A percentile compares a stretch with the other conserved stretches of the same genome.
phyloP scores from a whole-genome alignment of 176 grass and related monocot genomes.

The Themeda triandra region DNA sequence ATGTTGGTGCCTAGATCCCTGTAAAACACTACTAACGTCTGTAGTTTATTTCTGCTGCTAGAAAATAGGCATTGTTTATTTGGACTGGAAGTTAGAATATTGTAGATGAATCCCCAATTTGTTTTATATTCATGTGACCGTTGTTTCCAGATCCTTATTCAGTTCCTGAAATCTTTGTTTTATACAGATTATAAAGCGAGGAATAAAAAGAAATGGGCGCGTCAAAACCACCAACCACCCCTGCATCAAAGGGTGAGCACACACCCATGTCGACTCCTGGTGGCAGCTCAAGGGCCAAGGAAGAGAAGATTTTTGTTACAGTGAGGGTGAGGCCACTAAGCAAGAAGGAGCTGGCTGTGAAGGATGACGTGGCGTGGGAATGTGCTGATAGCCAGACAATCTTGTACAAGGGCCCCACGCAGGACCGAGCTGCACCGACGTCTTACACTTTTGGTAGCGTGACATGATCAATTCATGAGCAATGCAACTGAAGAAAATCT shows the following conservation, averaged over 20 bases:
- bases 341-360: slow-evolving; percentile 62
- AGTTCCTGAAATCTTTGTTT: slow-evolving; percentile 3
- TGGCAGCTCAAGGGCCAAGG: slow-evolving; percentile 65
- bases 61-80: background rate
- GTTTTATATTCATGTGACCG: background rate
- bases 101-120: background rate
- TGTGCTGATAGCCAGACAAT: slow-evolving; percentile 74
- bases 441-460: slow-evolving; percentile 80
- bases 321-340: slow-evolving; percentile 79
- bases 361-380: slow-evolving; percentile 75
- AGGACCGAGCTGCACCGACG: slow-evolving; percentile 51
- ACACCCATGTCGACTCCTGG: slow-evolving; percentile 64
- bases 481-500: slow-evolving; percentile 4
- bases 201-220: slow-evolving; percentile 27
- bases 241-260: slow-evolving; percentile 66
- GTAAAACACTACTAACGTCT: background rate
- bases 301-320: slow-evolving; percentile 99
- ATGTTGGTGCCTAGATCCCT: background rate
- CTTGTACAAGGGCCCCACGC: slow-evolving; percentile 51
- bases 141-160: background rate
- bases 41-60: background rate
- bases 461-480: background rate
- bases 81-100: background rate
- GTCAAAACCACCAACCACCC: slow-evolving; percentile 57
- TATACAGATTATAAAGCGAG: background rate